Evolutionary conservation across 352 stramenopile genomes (phyloP), one percentile per base, ranked within the genome.

Genomic region (Phytopythium cucurbitacearum): DNA sequence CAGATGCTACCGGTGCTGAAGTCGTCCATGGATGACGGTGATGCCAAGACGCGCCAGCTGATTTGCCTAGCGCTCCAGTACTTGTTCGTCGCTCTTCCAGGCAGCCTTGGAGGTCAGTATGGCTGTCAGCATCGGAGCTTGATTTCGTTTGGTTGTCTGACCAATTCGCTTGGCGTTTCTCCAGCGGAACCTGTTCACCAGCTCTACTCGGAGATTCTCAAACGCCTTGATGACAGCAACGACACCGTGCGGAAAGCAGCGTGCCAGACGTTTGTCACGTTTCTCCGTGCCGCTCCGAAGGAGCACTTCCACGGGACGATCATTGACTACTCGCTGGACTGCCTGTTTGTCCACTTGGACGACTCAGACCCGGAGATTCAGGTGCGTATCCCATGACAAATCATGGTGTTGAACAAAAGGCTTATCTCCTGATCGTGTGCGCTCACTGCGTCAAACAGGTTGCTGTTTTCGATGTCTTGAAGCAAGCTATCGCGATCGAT

Each of bases 151-250:
- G 16, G 33, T 51, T 42, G 33, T 5, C 21, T 28, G 21, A 28
- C 21, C 21, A 28, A 28, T 28, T 28, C 21, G 35, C 8, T 43
- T 51, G 50, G n/a, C 28, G 4, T 1, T 44, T 45, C 39, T 11
- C 51, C 56, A 92, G 85, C 95, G 71, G 89, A 97, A 55, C 86
- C 88, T 11, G 87, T 97, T 44, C 78, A 94, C 64, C 82, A 96
- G 34, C 70, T 97, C 7, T 97, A 97, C 59, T 76, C 90, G 7
- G 90, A 97, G 35, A 91, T 97, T 48, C 69, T 97, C 46, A 97
- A 97, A 69, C 87, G 89, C 3, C 70, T 97, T 15, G 90, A 97
- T 51, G 90, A 97, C 64, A 95, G 85, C 60, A 95, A 93, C 57
- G 88, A 97, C 54, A 83, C 76, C 15, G 90, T 97, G 48, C 85